These are phyloP conservation scores for Beta lomatogona DNA, from an alignment of 179 eudicot species.

Conservation along the genomic window DNA sequence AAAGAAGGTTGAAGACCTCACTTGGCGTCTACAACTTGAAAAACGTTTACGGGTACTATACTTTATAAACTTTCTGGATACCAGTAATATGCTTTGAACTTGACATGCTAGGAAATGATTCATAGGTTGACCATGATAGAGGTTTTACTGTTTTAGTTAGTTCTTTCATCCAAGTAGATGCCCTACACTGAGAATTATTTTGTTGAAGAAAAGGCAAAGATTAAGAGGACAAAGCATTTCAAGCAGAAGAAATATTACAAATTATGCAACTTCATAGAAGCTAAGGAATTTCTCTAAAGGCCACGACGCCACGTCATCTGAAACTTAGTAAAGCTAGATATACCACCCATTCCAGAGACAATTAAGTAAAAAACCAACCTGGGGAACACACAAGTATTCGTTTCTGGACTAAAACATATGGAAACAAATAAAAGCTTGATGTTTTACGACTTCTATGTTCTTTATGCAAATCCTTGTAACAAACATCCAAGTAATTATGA, in stretches of 20 bases:
- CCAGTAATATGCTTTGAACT: constrained; percentile 2
- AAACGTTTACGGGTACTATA: constrained; percentile 79
- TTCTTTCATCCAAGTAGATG: not conserved
- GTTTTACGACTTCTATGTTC: not conserved
- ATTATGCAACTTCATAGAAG: not conserved
- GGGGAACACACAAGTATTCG: not conserved
- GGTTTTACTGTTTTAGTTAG: not conserved
- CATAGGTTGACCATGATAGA: not conserved
- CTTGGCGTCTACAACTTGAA: constrained; percentile 73
- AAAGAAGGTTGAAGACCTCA: constrained; percentile 81
- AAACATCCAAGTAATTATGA: not conserved
- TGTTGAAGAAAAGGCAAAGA: not conserved
- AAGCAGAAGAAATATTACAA: not conserved
- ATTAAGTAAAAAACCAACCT: not conserved
- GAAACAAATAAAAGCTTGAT: not conserved
- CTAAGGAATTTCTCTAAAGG: not conserved
- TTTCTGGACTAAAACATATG: not conserved
- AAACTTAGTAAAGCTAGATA: not conserved
- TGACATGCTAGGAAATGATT: constrained; percentile 11
- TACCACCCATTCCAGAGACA: not conserved
- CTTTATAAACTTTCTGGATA: constrained; percentile 11
- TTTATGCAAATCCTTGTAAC: not conserved
- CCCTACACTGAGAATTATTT: not conserved
- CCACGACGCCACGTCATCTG: not conserved
- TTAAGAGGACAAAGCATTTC: too few relatives aligned